These are phyloP conservation scores for Phylloporus scabripes DNA, from an alignment of 768 basidiomycete genomes.

Conservation along the genomic window DNA sequence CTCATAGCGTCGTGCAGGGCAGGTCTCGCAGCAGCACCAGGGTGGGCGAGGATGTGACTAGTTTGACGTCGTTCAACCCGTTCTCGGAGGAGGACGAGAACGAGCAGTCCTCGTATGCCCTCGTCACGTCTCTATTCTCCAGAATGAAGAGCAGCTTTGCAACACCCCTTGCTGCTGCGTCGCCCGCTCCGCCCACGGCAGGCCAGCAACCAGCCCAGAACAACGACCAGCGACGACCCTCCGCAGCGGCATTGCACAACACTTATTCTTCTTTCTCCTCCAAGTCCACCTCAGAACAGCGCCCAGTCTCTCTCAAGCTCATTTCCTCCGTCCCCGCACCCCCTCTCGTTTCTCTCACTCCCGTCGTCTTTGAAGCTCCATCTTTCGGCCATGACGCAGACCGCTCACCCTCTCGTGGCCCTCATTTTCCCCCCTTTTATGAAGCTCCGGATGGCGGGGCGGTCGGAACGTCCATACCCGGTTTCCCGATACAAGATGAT, in stretches of 20 bases:
- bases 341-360: conserved; percentile 79
- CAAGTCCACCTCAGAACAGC: conserved; percentile 45
- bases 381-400: conserved; percentile 65
- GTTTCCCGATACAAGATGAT: conserved; percentile 90
- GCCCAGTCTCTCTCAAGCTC: conserved; percentile 52
- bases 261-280: conserved; percentile 45
- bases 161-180: conserved; percentile 52
- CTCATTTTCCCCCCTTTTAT: conserved; percentile 44
- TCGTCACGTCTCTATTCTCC: conserved; percentile 76
- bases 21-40: conserved; percentile 62
- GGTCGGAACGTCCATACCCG: conserved; percentile 78
- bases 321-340: conserved; percentile 59
- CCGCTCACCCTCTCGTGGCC: conserved; percentile 49
- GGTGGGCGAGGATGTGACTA: conserved; percentile 54
- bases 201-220: conserved; percentile 28
- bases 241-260: conserved; percentile 39
- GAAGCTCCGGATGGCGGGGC: conserved; percentile 52
- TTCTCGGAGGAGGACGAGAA: conserved; percentile 92
- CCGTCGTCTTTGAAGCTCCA: conserved; percentile 74
- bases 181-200: conserved; percentile 34
- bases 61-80: conserved; percentile 84
- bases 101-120: conserved; percentile 79
- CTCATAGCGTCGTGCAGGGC: conserved; percentile 40
- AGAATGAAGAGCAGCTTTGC: conserved; percentile 77
- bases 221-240: conserved; percentile 57